Evolutionary conservation across 306 rosid genomes (phyloP), one percentile per base, ranked within the genome.

Genomic region (Alnus rubra): DNA sequence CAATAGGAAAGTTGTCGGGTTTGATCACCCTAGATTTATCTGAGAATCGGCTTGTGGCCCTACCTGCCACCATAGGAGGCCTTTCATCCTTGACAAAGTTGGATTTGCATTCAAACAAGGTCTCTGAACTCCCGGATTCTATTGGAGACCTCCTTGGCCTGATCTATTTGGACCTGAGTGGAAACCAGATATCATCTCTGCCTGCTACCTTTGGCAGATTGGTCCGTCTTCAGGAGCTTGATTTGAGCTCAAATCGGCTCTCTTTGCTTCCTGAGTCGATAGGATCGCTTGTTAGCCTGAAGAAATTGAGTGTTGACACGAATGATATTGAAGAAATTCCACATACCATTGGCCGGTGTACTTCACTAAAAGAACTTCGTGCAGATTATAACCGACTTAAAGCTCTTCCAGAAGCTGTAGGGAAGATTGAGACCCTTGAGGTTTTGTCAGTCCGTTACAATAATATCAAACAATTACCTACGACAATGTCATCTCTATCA

Each of bases 361-460:
- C 92, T 30, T 87, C 91, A 6, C 92, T 93, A 31, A 84, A 73
- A 62, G 98, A 90, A 89, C 90, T 93, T 56, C 90, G 30, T 5
- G 86, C 91, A 4, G 98, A 93, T 80, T 93, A 91, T 80, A 93
- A 93, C 59, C 76, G 87, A 67, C 95, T 93, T 58, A 93, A 90
- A 77, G 97, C 98, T 64, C 86, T 93, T 39, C 98, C 98, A 4
- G 98, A 91, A 85, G 98, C 98, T 31, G 87, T 91, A 4, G 98
- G 98, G 33, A 93, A 82, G 85, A 91, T 93, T 84, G 89, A 82
- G 90, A 87, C 88, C 81, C 82, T 93, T 19, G 91, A 93, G 88
- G 58, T 88, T 81, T 76, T 93, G 83, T 88, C 98, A 0, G 89
- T 89, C 80, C 88, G 97, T 64, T 93, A 93, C 81, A 93, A 93